Base-by-base conservation (phyloP, 805 yeast species). In the Pichia sporocuriosa region DNA sequence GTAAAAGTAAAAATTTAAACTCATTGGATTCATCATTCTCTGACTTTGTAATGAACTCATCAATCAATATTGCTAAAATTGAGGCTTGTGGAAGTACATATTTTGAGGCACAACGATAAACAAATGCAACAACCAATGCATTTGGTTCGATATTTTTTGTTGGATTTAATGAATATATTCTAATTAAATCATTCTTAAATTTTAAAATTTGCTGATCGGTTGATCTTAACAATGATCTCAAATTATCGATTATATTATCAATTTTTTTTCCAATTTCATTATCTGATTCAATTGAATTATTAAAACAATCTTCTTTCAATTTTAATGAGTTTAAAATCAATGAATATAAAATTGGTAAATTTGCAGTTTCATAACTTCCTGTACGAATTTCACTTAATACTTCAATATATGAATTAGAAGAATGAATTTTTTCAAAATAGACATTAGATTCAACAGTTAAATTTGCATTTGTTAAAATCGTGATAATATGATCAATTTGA, bases 321-420 rank as follows among this genome's bases (percentile, higher is more conserved):
- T 44, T 42, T 19, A 43, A 17, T 16, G 52, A 47, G 16, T 47
- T 45, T 8, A 51, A 16, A 25, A 54, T 7, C 23, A 57, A 35
- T 13, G 49, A 32, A 41, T 51, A 57, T 8, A 58, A 32, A 3
- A 40, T 31, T 6, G 43, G 40, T 21, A 28, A 43, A 42, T 56
- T 50, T 1, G 56, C 47, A 32, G 47, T 47, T 3, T 45, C 49
- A 39, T 30, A 57, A 17, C 39, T 37, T 1, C 51, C 50, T 2
- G 46, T 35, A 15, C 50, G 40, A 15, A 56, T 37, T 27, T 57
- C 59, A 39, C 55, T 52, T 40, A 54, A 20, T 6, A 55, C 32
- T 35, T 53, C 59, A 15, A 54, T 47, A 27, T 43, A 35, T 3
- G 38, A 35, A 36, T 56, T 56, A 23, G 48, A 39, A 1, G 48